Conservation (phyloP, 2,329 filamentous ascomycete genomes). For the Ophiocordyceps australis region DNA sequence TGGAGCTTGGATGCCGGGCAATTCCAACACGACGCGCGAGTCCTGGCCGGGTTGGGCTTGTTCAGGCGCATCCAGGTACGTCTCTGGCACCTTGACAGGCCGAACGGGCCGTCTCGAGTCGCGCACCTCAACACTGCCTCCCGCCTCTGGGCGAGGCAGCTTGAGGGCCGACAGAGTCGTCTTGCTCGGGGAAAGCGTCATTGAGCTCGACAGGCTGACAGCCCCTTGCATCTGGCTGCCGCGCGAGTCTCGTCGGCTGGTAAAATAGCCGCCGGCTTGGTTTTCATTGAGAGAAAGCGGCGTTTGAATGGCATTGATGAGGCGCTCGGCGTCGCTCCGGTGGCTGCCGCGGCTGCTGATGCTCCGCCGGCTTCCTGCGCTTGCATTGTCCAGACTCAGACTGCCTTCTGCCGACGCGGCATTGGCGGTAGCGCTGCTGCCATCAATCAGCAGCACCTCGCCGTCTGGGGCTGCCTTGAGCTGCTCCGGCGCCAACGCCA, state of each 20-base stretch:
- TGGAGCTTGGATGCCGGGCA: slow-evolving; percentile 7
- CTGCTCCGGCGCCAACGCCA: slow-evolving; percentile 7
- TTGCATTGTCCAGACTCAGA: slow-evolving; percentile 3
- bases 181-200: too few relatives aligned
- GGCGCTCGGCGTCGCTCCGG: slow-evolving; percentile 45
- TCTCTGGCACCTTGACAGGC: slow-evolving; percentile 29
- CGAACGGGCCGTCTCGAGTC: slow-evolving; percentile 26
- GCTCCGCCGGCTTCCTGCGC: slow-evolving; percentile 13
- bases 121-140: slow-evolving; percentile 18
- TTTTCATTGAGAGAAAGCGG: slow-evolving; percentile 24
- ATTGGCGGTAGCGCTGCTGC: slow-evolving; percentile 13
- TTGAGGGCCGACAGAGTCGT: not conserved
- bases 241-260: slow-evolving; percentile 3
- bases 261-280: slow-evolving; percentile 14
- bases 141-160: slow-evolving; percentile 6
- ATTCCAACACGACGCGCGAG: slow-evolving; percentile 21
- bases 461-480: slow-evolving; percentile 16
- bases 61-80: slow-evolving; percentile 17
- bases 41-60: slow-evolving; percentile 11
- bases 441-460: slow-evolving; percentile 45
- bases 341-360: slow-evolving; percentile 19
- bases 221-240: too few relatives aligned
- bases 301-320: slow-evolving; percentile 55
- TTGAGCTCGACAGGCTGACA: slow-evolving; percentile 1
- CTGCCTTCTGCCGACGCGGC: slow-evolving; percentile 4